Percentiles rank a stretch among this genome's conserved stretches.
phyloP scores from a whole-genome alignment of 2,329 filamentous ascomycete species.

The Penicillium aurantiogriseum region DNA sequence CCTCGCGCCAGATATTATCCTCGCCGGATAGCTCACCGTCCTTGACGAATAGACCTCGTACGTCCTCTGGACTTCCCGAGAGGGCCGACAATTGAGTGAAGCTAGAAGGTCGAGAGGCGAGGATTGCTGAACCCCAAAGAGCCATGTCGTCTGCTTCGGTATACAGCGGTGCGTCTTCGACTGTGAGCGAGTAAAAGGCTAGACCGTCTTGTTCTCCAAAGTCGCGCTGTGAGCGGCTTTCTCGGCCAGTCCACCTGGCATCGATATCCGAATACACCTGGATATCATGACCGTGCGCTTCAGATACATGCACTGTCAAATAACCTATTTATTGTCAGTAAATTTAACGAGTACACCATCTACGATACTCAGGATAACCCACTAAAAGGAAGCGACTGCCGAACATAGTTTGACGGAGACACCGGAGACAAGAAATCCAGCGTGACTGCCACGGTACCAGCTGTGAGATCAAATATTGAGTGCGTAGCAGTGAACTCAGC shows the following conservation, averaged over 20 bases:
- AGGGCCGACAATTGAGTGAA: conserved; percentile 30
- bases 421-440: conserved; percentile 49
- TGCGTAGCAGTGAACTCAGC: conserved; percentile 46
- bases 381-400: conserved; percentile 48
- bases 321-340: conserved; percentile 32
- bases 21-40: conserved; percentile 31
- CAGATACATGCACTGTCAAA: conserved; percentile 39
- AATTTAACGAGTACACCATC: not conserved
- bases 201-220: conserved; percentile 28
- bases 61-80: conserved; percentile 28
- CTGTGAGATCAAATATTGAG: conserved; percentile 40
- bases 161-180: conserved; percentile 33
- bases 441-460: conserved; percentile 35
- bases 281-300: conserved; percentile 27
- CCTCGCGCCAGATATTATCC: conserved; percentile 27
- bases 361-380: conserved; percentile 4
- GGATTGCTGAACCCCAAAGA: conserved; percentile 43
- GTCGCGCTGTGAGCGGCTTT: conserved; percentile 22
- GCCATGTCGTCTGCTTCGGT: conserved; percentile 43
- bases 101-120: conserved; percentile 36
- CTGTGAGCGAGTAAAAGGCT: conserved; percentile 35
- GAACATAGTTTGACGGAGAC: conserved; percentile 42
- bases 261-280: conserved; percentile 48
- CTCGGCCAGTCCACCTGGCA: conserved; percentile 44
- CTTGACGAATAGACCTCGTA: conserved; percentile 34